Percentiles rank a stretch among this genome's conserved stretches.
phyloP scores from a whole-genome alignment of 352 stramenopile genomes.

The Globisporangium alternatum region DNA sequence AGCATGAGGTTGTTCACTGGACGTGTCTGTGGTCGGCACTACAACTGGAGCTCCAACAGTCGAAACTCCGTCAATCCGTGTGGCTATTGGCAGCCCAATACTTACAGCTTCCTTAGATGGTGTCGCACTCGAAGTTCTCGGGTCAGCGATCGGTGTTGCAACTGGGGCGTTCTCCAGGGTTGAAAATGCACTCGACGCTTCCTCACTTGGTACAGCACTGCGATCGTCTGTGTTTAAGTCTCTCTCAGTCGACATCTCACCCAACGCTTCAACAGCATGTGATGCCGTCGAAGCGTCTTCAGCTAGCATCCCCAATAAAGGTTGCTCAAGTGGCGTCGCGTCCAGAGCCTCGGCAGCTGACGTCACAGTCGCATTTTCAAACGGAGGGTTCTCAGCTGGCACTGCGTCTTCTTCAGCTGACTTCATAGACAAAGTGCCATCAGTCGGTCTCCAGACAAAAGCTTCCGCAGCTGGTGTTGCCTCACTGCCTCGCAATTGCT shows the following conservation, averaged over 20 bases:
- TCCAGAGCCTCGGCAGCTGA: neutral
- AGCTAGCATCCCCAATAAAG: neutral
- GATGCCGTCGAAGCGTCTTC: neutral
- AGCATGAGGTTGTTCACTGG: neutral
- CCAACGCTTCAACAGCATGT: too few species aligned
- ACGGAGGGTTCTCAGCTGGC: neutral
- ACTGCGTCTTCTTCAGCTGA: neutral
- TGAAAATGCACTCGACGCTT: too few species aligned
- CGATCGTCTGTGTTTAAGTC: too few species aligned
- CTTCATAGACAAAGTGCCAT: too few species aligned
- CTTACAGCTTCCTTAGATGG: neutral
- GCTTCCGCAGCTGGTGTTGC: neutral
- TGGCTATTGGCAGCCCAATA: too few species aligned
- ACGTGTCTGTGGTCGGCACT: neutral
- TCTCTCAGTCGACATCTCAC: too few species aligned
- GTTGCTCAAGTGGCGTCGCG: neutral
- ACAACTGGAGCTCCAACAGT: neutral
- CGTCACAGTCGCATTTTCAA: neutral
- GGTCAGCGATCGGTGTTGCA: too few species aligned
- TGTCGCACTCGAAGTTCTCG: neutral
- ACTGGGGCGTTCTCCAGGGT: too few species aligned
- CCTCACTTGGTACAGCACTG: too few species aligned
- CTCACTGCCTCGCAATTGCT: neutral
- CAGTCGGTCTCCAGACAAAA: neutral
- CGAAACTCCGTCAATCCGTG: neutral